Evolutionary conservation across 805 yeast genomes (phyloP).

Genomic region (Wickerhamomyces bisporus): DNA sequence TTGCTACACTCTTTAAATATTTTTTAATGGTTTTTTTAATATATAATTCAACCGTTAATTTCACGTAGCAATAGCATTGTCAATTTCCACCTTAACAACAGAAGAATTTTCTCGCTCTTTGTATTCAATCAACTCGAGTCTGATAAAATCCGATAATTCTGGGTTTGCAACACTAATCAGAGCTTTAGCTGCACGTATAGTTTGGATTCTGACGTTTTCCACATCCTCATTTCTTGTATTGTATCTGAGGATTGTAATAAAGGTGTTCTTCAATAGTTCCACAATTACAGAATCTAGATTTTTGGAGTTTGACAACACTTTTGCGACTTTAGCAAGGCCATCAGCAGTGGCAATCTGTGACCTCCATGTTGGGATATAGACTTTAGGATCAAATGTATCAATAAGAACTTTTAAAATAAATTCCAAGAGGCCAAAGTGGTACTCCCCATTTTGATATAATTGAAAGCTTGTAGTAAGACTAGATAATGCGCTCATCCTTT

Average conservation of each 20-base stretch:
- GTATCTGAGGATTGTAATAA: conserved; percentile 20
- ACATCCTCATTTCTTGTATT: conserved; percentile 37
- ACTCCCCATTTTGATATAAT: conserved; percentile 14
- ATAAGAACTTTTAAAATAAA: conserved; percentile 27
- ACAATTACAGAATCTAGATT: conserved; percentile 8
- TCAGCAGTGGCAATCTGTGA: conserved; percentile 45
- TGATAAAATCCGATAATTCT: conserved; percentile 13
- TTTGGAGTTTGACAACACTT: conserved; percentile 6
- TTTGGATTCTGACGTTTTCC: conserved; percentile 57
- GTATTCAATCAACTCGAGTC: conserved; percentile 22
- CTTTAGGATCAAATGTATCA: conserved; percentile 24
- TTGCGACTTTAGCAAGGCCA: conserved; percentile 26
- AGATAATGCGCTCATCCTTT: conserved; percentile 31
- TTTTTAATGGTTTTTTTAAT: not conserved
- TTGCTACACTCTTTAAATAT: too few species aligned
- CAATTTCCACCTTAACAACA: conserved; percentile 36
- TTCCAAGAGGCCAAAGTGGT: conserved; percentile 17
- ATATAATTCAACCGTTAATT: not conserved
- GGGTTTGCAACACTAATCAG: conserved; percentile 17
- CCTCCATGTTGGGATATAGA: conserved; percentile 51
- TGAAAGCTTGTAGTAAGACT: conserved; percentile 33
- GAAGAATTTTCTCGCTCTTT: conserved; percentile 38
- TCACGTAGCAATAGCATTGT: conserved; percentile 5
- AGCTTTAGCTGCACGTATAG: conserved; percentile 32
- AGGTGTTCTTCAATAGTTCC: conserved; percentile 14